A percentile compares a stretch with the other conserved stretches of the same genome.
Evolutionary conservation across 2,329 filamentous ascomycete genomes (phyloP).

Genomic region (Bretziella fagacearum): DNA sequence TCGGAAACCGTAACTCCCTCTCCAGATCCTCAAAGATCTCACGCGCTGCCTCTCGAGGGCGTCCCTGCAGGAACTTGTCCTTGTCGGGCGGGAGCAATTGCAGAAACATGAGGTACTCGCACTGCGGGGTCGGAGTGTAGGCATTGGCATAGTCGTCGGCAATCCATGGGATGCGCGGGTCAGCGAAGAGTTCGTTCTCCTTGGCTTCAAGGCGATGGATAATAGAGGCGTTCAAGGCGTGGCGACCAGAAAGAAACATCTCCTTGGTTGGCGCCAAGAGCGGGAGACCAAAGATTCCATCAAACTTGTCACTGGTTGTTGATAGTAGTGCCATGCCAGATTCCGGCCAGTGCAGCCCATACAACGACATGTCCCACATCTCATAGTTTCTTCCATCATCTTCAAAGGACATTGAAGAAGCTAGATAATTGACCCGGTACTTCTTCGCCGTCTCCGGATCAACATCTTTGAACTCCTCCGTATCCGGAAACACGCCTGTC

Average conservation of each 20-base stretch:
- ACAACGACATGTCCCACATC: slow-evolving; percentile 62
- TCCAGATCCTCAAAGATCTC: slow-evolving; percentile 33
- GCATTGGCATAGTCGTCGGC: slow-evolving; percentile 40
- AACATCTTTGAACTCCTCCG: slow-evolving; percentile 8
- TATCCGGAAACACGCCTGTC: background rate
- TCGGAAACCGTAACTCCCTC: slow-evolving; percentile 43
- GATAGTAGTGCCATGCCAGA: slow-evolving; percentile 65
- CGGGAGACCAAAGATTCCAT: slow-evolving; percentile 77
- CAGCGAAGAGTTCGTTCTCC: slow-evolving; percentile 42
- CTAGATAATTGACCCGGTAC: slow-evolving; percentile 11
- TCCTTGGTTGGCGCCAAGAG: slow-evolving; percentile 51
- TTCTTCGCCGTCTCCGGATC: slow-evolving; percentile 19
- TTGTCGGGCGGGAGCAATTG: slow-evolving; percentile 49
- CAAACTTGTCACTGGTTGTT: slow-evolving; percentile 85
- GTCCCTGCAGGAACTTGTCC: slow-evolving; percentile 2
- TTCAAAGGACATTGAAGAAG: slow-evolving; percentile 13
- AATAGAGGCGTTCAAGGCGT: slow-evolving; percentile 57
- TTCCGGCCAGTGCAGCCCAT: slow-evolving; percentile 74
- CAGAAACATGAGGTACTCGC: slow-evolving; percentile 76
- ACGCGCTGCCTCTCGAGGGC: slow-evolving; percentile 12
- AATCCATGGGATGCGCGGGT: slow-evolving; percentile 57
- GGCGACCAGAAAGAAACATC: slow-evolving; percentile 41
- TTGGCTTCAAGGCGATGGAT: slow-evolving; percentile 45
- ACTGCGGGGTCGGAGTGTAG: slow-evolving; percentile 24
- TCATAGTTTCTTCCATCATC: slow-evolving; percentile 23